phyloP scores from a whole-genome alignment of 495 filamentous ascomycete species.

The Penicillium steckii region DNA sequence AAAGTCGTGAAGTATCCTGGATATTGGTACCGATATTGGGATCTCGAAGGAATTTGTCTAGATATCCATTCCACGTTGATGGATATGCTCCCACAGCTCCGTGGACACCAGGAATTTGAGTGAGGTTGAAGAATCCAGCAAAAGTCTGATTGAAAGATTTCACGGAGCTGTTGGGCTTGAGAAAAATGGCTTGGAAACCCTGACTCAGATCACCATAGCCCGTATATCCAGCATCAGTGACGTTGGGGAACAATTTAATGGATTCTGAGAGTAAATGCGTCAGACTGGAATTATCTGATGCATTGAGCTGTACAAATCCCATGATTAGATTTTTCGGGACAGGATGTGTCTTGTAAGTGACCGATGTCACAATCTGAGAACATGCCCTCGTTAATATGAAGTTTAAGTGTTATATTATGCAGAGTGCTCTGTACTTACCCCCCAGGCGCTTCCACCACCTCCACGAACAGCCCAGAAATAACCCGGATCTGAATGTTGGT shows the following conservation, averaged over 20 bases:
- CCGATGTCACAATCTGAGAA: conserved; percentile 3
- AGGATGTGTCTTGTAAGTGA: conserved; percentile 5
- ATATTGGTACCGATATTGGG: background rate
- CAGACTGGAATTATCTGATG: background rate
- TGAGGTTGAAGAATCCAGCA: background rate
- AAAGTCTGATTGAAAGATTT: background rate
- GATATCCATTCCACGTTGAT: background rate
- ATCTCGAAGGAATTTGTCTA: background rate
- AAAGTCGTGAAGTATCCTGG: background rate
- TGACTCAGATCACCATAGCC: background rate
- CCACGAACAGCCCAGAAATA: conserved; percentile 5
- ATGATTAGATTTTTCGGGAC: background rate
- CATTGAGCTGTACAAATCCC: conserved; percentile 1
- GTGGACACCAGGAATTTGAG: background rate
- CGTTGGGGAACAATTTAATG: background rate
- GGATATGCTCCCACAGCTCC: background rate
- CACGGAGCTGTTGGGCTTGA: background rate
- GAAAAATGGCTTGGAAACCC: background rate
- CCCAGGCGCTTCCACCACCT: conserved; percentile 3
- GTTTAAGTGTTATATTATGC: background rate
- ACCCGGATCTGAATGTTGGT: conserved; percentile 1
- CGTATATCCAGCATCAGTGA: background rate
- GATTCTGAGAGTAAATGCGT: background rate
- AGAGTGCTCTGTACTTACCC: background rate
- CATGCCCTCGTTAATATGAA: background rate